Evolutionary conservation across 768 basidiomycete species (phyloP).

Genomic region (Podaxis carcinomalis): DNA sequence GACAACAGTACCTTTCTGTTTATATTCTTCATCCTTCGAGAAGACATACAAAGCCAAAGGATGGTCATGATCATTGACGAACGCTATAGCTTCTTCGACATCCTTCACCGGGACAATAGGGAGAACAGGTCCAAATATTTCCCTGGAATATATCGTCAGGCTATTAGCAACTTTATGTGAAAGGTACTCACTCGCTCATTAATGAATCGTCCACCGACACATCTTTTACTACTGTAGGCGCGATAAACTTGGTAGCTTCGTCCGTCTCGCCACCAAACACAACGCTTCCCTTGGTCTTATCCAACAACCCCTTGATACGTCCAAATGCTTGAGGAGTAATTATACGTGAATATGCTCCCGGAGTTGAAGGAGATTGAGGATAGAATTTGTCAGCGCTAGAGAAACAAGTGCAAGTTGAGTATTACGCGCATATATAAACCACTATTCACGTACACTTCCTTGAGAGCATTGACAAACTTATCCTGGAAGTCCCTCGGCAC

Average conservation of each 20-base stretch:
- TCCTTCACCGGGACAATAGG: conserved; percentile 70
- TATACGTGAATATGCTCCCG: conserved; percentile 47
- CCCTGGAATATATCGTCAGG: conserved; percentile 35
- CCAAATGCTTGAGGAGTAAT: conserved; percentile 42
- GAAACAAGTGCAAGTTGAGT: not conserved
- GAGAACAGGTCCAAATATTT: conserved; percentile 81
- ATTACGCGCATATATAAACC: not conserved
- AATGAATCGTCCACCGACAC: conserved; percentile 62
- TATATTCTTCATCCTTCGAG: conserved; percentile 51
- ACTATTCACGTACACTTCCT: conserved; percentile 30
- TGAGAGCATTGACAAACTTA: conserved; percentile 39
- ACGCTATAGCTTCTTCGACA: conserved; percentile 67
- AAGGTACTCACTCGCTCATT: conserved; percentile 63
- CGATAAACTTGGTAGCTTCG: conserved; percentile 54
- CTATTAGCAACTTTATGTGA: not conserved
- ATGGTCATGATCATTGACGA: conserved; percentile 62
- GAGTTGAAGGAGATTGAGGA: conserved; percentile 41
- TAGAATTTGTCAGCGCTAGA: conserved; percentile 53
- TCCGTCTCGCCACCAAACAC: conserved; percentile 63
- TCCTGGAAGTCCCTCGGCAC: conserved; percentile 43
- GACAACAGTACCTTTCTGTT: conserved; percentile 49
- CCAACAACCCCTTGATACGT: conserved; percentile 59
- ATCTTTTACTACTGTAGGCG: conserved; percentile 68
- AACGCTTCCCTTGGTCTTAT: conserved; percentile 60
- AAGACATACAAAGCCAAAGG: conserved; percentile 81